These are phyloP conservation scores for Scutellaria galericulata DNA, from an alignment of 257 asterid species.

Conservation along the genomic window DNA sequence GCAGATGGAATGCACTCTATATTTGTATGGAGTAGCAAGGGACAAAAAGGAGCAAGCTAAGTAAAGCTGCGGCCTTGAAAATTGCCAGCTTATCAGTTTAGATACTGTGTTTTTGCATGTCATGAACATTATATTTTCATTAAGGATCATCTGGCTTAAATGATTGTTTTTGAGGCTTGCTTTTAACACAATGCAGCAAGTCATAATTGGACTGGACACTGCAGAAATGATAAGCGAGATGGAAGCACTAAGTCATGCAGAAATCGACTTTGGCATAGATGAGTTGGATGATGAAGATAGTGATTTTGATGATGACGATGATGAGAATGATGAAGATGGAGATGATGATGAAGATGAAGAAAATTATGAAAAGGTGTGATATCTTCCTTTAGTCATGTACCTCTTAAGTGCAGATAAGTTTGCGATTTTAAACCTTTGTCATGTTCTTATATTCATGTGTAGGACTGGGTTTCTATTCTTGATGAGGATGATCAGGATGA, in stretches of 20 bases:
- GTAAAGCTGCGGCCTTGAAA: background rate
- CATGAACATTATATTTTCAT: slow-evolving; percentile 17
- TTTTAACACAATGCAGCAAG: slow-evolving; percentile 79
- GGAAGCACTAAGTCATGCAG: slow-evolving; percentile 74
- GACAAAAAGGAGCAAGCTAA: slow-evolving; percentile 9
- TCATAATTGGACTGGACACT: slow-evolving; percentile 86
- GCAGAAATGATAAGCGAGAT: slow-evolving; percentile 82
- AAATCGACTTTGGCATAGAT: slow-evolving; percentile 66
- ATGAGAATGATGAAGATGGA: slow-evolving; percentile 58
- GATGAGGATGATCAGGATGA: slow-evolving; percentile 79
- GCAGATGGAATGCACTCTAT: slow-evolving; percentile 19
- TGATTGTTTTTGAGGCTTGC: slow-evolving; percentile 35
- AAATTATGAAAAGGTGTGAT: slow-evolving; percentile 57
- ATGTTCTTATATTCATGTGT: slow-evolving; percentile 44
- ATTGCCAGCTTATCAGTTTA: slow-evolving; percentile 7
- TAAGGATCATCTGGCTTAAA: slow-evolving; percentile 5
- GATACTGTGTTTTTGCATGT: slow-evolving; percentile 24
- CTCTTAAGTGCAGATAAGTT: slow-evolving; percentile 32
- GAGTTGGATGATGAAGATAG: slow-evolving; percentile 75
- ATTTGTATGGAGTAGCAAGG: slow-evolving; percentile 16
- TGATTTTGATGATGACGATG: slow-evolving; percentile 73
- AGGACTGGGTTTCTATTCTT: slow-evolving; percentile 91
- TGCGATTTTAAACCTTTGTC: slow-evolving; percentile 31
- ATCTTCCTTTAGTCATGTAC: slow-evolving; percentile 27
- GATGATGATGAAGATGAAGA: slow-evolving; percentile 62